phyloP scores from a whole-genome alignment of 2,329 filamentous ascomycete genomes.

The Pochonia chlamydosporia region DNA sequence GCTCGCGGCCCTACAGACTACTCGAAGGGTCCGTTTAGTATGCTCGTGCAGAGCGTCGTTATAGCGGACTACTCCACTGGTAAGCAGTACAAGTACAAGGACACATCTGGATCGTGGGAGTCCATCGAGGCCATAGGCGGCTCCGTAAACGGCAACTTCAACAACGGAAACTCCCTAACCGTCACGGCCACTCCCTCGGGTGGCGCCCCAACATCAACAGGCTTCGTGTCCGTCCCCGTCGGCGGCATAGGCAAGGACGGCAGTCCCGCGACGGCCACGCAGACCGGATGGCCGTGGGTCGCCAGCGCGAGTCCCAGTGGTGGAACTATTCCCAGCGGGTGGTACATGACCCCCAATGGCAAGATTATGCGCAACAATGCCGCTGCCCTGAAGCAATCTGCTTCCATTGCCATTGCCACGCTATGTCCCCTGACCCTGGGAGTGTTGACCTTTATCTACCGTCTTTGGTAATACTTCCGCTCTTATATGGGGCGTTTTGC shows the following conservation, averaged over 20 bases:
- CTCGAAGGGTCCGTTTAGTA: constrained; percentile 73
- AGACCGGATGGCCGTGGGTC: constrained; percentile 65
- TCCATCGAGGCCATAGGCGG: constrained; percentile 82
- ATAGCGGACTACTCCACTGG: constrained; percentile 94
- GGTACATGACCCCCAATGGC: constrained; percentile 72
- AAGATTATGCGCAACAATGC: constrained; percentile 68
- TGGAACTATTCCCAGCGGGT: constrained; percentile 65
- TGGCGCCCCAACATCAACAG: constrained; percentile 56
- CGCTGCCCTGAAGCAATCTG: constrained; percentile 22
- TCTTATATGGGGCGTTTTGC: background rate
- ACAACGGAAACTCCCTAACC: constrained; percentile 41
- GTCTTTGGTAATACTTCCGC: constrained; percentile 1
- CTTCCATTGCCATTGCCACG: constrained; percentile 12
- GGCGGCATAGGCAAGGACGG: constrained; percentile 59
- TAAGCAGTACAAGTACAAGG: constrained; percentile 73
- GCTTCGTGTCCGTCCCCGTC: constrained; percentile 62
- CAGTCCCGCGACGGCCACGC: constrained; percentile 45
- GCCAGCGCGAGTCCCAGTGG: constrained; percentile 46
- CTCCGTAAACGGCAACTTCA: constrained; percentile 62
- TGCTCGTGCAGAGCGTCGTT: constrained; percentile 71
- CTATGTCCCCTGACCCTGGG: constrained; percentile 21
- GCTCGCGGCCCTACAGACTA: constrained; percentile 83
- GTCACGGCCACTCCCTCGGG: constrained; percentile 55
- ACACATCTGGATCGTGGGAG: constrained; percentile 70
- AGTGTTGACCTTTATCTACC: constrained; percentile 15